phyloP scores from a whole-genome alignment of 2,329 filamentous ascomycete genomes.

The Colletotrichum paranaense region DNA sequence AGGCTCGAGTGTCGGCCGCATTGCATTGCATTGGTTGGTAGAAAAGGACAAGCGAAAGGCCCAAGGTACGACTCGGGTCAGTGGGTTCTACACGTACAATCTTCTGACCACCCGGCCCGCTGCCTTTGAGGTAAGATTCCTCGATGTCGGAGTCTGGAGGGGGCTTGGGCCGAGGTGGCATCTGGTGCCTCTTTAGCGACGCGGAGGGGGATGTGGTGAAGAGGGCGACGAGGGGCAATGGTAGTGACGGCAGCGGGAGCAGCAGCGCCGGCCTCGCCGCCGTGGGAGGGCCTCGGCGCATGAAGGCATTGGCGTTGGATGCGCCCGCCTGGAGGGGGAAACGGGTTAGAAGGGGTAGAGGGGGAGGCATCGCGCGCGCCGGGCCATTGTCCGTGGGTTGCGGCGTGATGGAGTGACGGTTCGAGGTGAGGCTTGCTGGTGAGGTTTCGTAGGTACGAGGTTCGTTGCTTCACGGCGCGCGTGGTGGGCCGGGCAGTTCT shows the following conservation, averaged over 20 bases:
- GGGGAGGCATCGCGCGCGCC: conserved; percentile 28
- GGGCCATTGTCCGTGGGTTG: conserved; percentile 31
- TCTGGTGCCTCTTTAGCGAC: conserved; percentile 59
- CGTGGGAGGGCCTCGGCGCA: not conserved
- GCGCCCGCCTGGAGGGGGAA: conserved; percentile 1
- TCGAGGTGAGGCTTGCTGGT: not conserved
- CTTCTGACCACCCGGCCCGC: conserved; percentile 94
- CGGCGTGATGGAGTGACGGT: not conserved
- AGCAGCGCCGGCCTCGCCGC: conserved; percentile 7
- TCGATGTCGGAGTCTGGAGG: conserved; percentile 83
- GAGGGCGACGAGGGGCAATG: conserved; percentile 30
- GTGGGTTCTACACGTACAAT: conserved; percentile 68
- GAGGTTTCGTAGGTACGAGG: conserved; percentile 18
- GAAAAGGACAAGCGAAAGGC: no score
- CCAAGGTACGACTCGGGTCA: not conserved
- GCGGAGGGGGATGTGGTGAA: conserved; percentile 46
- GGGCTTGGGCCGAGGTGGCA: conserved; percentile 80
- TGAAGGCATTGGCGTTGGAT: conserved; percentile 15
- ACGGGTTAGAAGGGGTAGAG: not conserved
- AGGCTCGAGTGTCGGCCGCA: not conserved
- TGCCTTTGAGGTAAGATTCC: conserved; percentile 89
- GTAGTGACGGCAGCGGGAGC: not conserved
- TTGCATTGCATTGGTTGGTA: not conserved
- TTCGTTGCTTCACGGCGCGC: not conserved
- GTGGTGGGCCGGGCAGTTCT: not conserved